Conservation (phyloP, 225 moss, liverwort and hornwort genomes). For the Thuidium tamariscinum region DNA sequence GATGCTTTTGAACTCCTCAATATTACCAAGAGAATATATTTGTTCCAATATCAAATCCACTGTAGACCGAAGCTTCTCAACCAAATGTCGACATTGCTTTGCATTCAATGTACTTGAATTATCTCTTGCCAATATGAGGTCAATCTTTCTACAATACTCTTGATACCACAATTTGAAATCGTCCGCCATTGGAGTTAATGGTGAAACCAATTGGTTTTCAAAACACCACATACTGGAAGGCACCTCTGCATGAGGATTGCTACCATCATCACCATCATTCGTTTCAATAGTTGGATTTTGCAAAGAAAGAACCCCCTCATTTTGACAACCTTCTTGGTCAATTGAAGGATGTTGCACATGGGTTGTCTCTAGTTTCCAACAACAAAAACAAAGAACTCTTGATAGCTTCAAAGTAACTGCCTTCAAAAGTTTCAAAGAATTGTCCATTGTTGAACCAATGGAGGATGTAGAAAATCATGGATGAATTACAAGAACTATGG, state of each 20-base stretch:
- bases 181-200: not conserved
- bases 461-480: not conserved
- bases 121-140: not conserved
- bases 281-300: not conserved
- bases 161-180: not conserved
- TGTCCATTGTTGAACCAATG: not conserved
- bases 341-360: not conserved
- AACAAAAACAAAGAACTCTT: not conserved
- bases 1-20: not conserved
- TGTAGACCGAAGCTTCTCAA: not conserved
- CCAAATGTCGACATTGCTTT: not conserved
- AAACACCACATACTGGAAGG: rapidly evolving
- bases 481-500: not conserved
- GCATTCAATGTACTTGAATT: not conserved
- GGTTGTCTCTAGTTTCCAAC: rapidly evolving
- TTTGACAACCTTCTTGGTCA: not conserved
- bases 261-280: not conserved
- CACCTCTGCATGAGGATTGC: rapidly evolving
- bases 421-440: not conserved
- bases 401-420: not conserved
- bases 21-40: not conserved
- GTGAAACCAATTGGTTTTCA: not conserved
- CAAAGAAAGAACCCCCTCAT: rapidly evolving
- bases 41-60: not conserved
- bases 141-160: not conserved